These are phyloP conservation scores for Scytalidium sp. DNA, from an alignment of 2,329 filamentous ascomycete genomes.

Conservation along the genomic window DNA sequence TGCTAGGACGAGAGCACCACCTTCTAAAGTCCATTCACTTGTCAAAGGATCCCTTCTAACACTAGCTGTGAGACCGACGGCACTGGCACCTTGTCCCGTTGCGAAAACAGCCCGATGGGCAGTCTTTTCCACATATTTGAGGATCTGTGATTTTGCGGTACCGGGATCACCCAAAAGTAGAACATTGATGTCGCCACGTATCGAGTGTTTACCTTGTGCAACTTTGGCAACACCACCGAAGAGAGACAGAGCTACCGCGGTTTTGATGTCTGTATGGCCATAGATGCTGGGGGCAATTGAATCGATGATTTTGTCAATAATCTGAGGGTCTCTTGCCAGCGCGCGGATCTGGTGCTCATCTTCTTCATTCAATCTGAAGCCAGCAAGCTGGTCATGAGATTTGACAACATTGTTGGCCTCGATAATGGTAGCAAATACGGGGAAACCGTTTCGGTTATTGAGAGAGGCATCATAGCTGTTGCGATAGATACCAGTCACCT, in stretches of 20 bases:
- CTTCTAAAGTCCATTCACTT: conserved; percentile 95
- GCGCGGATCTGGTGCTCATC: conserved; percentile 89
- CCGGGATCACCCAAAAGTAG: conserved; percentile 93
- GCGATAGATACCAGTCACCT: conserved; percentile 93
- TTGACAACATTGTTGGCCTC: conserved; percentile 98
- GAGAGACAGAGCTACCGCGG: conserved; percentile 86
- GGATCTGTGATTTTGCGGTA: conserved; percentile 94
- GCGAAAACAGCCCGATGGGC: conserved; percentile 96
- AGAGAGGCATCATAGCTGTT: conserved; percentile 98
- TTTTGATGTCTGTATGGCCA: conserved; percentile 95
- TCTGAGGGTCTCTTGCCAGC: conserved; percentile 83
- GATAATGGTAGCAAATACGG: conserved; percentile 94
- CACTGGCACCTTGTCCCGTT: conserved; percentile 93
- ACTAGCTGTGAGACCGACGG: conserved; percentile 94
- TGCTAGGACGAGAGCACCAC: conserved; percentile 94
- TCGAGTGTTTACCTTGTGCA: conserved; percentile 82
- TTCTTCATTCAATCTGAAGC: conserved; percentile 91
- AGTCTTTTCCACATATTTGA: conserved; percentile 98
- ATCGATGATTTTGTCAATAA: conserved; percentile 87
- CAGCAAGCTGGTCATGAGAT: conserved; percentile 93
- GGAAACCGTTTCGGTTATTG: conserved; percentile 98
- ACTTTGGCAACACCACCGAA: conserved; percentile 94
- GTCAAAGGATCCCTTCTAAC: conserved; percentile 94
- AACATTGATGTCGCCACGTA: conserved; percentile 97
- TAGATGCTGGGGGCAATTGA: conserved; percentile 98